Conservation (phyloP, 108 stramenopile species). For the Skeletonema potamos region DNA sequence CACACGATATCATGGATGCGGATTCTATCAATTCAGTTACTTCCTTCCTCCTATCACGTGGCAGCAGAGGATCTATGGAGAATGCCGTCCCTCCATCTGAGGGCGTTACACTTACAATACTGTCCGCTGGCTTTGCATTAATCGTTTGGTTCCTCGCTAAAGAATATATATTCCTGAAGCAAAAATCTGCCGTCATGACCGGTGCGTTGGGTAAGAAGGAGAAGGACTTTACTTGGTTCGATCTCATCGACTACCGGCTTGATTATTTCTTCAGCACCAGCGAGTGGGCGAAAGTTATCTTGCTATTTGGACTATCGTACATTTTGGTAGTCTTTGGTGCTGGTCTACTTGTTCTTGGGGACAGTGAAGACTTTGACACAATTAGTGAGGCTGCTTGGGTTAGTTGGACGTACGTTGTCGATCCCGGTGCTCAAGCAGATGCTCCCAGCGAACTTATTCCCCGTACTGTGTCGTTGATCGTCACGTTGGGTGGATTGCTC, state of each 20-base stretch:
- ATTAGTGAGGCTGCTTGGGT: conserved; percentile 16
- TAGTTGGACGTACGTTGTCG: conserved; percentile 37
- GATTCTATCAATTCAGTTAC: not conserved
- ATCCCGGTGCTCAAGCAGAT: conserved; percentile 30
- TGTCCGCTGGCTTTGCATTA: not conserved
- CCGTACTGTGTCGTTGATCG: conserved; percentile 26
- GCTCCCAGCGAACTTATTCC: not conserved
- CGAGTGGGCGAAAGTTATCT: conserved; percentile 4
- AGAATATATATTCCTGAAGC: not conserved
- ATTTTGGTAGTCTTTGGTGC: conserved; percentile 10
- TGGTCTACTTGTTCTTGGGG: not conserved
- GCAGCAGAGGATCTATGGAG: not conserved
- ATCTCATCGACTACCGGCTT: conserved; percentile 9
- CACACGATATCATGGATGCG: not conserved
- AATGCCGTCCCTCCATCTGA: not conserved
- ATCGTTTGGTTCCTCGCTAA: not conserved
- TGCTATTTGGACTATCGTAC: conserved; percentile 4
- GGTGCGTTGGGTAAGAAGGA: not conserved
- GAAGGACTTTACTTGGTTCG: not conserved
- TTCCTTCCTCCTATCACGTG: not conserved
- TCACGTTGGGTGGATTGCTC: conserved; percentile 42
- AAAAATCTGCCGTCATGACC: not conserved
- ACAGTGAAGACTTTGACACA: not conserved
- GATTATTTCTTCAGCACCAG: conserved; percentile 11
- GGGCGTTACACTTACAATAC: not conserved